Evolutionary conservation across 2,329 filamentous ascomycete genomes (phyloP), one percentile per base, ranked within the genome.

Genomic region (Aspergillus fructus): DNA sequence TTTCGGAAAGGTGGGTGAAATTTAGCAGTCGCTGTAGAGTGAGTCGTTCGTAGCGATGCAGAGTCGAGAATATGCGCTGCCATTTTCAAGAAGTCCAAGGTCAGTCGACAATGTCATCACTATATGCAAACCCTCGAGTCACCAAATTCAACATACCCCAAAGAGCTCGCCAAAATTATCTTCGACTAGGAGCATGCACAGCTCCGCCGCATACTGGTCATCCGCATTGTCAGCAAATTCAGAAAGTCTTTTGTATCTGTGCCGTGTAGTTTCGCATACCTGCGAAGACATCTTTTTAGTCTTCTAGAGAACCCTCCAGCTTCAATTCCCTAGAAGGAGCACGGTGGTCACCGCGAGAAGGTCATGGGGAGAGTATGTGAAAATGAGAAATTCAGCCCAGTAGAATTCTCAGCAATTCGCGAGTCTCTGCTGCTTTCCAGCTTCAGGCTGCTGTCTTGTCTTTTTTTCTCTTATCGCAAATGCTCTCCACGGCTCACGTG

Each of bases 141-240:
- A 42, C 11, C 33, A 19, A 39, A 12, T n/a, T 24, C 59, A 46
- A 79, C 89, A 69, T 89, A 97, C 93, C 72, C 91, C 91, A 61
- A 92, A 91, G 58, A 97, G 86, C 78, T 96, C 90, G 71, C 94
- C 94, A 75, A 94, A 93, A 59, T 90, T 83, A 73, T 97, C 92
- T 71, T 92, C 87, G 62, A 97, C 88, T 62, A 97, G 84, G 72
- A 96, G 86, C 79, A 88, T 85, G 81, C 91, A 96, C 71, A 97
- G 90, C 84, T 97, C 91, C 70, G 89, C 86, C 65, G 89, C 83
- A 73, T 89, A 85, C 79, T 91, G 33, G 33, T 55, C 63, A 65
- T 46, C 61, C 59, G 61, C 56, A 61, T 56, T 54, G 64, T 64
- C 62, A 67, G 64, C 60, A 43, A 72, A 69, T 64, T 46, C 50